A percentile compares a stretch with the other conserved stretches of the same genome.
Conservation (phyloP, 208 protist genomes). For the Trypanosoma caninum region DNA sequence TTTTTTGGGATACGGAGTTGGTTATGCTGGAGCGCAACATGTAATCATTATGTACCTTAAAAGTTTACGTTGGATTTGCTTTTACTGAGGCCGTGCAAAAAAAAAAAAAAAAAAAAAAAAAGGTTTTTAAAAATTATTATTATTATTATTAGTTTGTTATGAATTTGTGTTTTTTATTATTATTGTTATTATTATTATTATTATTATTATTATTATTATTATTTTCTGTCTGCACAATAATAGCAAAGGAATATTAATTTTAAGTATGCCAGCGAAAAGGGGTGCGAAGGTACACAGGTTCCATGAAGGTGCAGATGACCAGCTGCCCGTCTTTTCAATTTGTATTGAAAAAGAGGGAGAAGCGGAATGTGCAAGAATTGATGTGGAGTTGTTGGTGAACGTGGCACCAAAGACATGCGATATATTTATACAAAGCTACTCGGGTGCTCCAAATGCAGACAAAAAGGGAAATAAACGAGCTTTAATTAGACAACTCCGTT, state of each 20-base stretch:
- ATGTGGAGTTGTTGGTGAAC: conserved; percentile 29
- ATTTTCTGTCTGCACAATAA: conserved; percentile 7
- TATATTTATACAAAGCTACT: conserved; percentile 53
- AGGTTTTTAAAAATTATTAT: too few relatives aligned
- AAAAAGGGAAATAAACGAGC: conserved; percentile 51
- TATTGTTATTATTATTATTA: conserved; percentile 12
- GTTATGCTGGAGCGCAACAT: background rate
- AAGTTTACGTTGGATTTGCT: too few relatives aligned
- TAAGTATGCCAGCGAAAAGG: conserved; percentile 23
- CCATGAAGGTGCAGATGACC: conserved; percentile 25
- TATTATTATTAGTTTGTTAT: too few relatives aligned
- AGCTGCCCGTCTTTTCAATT: conserved; percentile 26
- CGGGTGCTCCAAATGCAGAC: conserved; percentile 30
- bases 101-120: too few relatives aligned
- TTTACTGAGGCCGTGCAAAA: too few relatives aligned
- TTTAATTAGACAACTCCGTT: conserved; percentile 52
- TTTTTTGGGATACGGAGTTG: background rate
- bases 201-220: conserved; percentile 8
- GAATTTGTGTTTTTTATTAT: too few relatives aligned
- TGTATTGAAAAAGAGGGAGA: conserved; percentile 29
- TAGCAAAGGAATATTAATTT: background rate
- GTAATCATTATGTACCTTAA: background rate
- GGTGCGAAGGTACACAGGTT: conserved; percentile 23
- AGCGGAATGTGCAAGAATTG: conserved; percentile 27
- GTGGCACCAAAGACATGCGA: conserved; percentile 70